These are phyloP conservation scores for Zea mays DNA, from an alignment of 176 grass and related monocot genomes.

Conservation along the genomic window DNA sequence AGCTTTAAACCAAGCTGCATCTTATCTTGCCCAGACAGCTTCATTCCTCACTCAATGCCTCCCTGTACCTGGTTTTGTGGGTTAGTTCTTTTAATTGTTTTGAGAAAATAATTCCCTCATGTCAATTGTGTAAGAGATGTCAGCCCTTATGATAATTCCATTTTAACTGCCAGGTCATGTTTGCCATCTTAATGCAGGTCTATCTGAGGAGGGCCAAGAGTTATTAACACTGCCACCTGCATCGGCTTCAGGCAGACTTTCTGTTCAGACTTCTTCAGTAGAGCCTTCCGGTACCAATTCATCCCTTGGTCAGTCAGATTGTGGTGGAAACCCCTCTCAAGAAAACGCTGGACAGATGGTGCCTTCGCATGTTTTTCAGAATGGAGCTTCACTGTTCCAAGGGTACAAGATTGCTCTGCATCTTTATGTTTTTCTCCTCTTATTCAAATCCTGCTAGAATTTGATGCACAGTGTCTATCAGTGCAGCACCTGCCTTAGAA, in stretches of 20 bases:
- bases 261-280: slow-evolving; percentile 28
- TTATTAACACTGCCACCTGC: slow-evolving; percentile 41
- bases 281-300: slow-evolving; percentile 30
- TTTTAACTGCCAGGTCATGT: not conserved
- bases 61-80: slow-evolving; percentile 52
- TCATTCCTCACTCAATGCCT: slow-evolving; percentile 81
- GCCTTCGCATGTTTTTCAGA: slow-evolving; percentile 61
- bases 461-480: not conserved
- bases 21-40: slow-evolving; percentile 75
- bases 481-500: not conserved
- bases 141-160: not conserved
- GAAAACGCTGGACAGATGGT: slow-evolving; percentile 50
- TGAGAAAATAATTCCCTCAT: not conserved
- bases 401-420: slow-evolving; percentile 49
- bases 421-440: slow-evolving; percentile 22
- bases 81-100: slow-evolving; percentile 32
- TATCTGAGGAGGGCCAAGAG: slow-evolving; percentile 54
- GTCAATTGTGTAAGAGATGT: not conserved
- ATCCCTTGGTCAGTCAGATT: slow-evolving; percentile 36
- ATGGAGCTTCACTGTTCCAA: slow-evolving; percentile 79
- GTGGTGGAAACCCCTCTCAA: slow-evolving; percentile 33
- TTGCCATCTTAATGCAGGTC: slow-evolving; percentile 37
- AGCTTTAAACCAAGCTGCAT: slow-evolving; percentile 69
- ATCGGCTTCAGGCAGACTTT: slow-evolving; percentile 10
- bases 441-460: not conserved